Base-by-base conservation (phyloP, 352 stramenopile species). In the Globisporangium lucens region DNA sequence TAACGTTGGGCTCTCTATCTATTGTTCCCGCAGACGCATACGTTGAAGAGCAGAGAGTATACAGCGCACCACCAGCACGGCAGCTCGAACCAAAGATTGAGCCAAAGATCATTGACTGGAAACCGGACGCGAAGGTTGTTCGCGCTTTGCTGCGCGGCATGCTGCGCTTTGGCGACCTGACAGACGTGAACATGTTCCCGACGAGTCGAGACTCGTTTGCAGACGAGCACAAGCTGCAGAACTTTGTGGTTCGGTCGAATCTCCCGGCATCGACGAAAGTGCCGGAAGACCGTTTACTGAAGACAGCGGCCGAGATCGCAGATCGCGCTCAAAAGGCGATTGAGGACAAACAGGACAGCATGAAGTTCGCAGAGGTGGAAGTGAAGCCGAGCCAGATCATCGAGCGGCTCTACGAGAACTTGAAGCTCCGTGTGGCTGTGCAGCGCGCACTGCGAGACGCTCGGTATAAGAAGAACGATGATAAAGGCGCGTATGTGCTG, bases 341-440 rank as follows among this genome's bases (percentile, higher is more conserved):
- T 27, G 82, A 93, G 61, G 75, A 83, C 38, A 78, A 84, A 33
- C 82, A 93, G 59, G 88, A 95, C 66, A 82, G 64, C 43, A 85
- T 92, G 47, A 94, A 93, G 67, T 91, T 81, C 58, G 76, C 59
- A 3, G 88, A 95, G 30, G 85, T 94, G 8, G 88, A 95, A 51
- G 78, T 90, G 56, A 88, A 79, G 66, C 75, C 88, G 43, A 83
- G 76, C 12, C 82, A 91, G 55, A 75, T 95, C 59, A 82, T 95
- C 60, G 88, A 94, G 72, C 82, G 88, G 3, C 69, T 95, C 59
- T 94, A 93, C 53, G 88, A 95, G 43, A 95, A 95, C 65, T 68
- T 95, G 3, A 95, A 95, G 71, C 76, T 95, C 2, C 83, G 88
- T 6, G 80, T 95, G 8, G 88, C 86, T 33, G 82, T 95, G 53